phyloP scores from a whole-genome alignment of 306 rosid genomes.

The Cicer arietinum region DNA sequence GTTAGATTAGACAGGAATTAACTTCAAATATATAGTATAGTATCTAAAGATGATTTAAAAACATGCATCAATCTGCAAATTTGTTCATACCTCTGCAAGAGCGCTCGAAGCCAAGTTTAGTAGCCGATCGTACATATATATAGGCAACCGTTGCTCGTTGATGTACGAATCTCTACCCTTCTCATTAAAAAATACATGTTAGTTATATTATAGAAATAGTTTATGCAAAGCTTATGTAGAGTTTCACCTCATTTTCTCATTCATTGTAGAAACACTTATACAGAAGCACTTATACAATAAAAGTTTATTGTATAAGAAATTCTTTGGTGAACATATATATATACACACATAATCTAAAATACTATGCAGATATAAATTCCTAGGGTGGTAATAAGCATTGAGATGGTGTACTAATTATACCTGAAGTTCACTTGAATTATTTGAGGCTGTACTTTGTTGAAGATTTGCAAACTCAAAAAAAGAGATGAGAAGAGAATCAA shows the following conservation, averaged over 20 bases:
- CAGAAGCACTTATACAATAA: not conserved
- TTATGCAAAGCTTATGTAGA: too few relatives aligned
- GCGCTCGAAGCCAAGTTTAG: conserved; percentile 72
- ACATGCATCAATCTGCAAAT: conserved; percentile 13
- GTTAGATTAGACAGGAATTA: conserved; percentile 19
- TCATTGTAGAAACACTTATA: too few relatives aligned
- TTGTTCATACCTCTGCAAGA: conserved; percentile 71
- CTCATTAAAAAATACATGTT: conserved; percentile 31
- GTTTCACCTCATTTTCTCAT: too few relatives aligned
- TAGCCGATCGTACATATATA: conserved; percentile 80
- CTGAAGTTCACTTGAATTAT: conserved; percentile 55
- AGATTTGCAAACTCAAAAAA: conserved; percentile 58
- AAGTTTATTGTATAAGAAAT: too few relatives aligned
- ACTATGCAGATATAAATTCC: too few relatives aligned
- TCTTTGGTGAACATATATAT: too few relatives aligned
- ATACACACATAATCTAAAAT: too few relatives aligned
- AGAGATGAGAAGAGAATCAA: conserved; percentile 76
- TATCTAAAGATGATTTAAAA: conserved; percentile 28
- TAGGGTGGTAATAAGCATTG: not conserved
- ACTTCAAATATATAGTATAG: not conserved
- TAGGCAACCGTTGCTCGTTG: conserved; percentile 50
- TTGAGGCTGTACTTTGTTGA: conserved; percentile 49
- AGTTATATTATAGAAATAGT: not conserved
- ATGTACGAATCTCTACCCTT: conserved; percentile 49
- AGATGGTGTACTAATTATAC: conserved; percentile 49